Percentiles rank a stretch among this genome's conserved stretches.
Evolutionary conservation across 1,139 yeast genomes (phyloP).

Genomic region (Lodderomyces oxycetoniae): DNA sequence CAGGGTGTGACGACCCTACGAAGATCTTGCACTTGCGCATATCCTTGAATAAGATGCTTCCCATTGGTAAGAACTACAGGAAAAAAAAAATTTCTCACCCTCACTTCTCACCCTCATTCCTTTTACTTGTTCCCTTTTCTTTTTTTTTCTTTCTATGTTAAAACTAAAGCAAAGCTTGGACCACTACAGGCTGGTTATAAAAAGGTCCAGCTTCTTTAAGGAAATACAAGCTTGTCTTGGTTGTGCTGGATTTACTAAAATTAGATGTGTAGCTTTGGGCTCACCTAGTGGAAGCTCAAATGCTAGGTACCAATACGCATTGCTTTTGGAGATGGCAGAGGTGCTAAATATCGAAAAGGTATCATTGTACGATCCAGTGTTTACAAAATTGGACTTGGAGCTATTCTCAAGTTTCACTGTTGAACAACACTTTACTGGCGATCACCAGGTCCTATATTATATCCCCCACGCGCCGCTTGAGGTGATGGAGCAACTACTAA

Average conservation of each 20-base stretch:
- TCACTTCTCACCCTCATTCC: too few species aligned
- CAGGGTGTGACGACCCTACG: conserved; percentile 95
- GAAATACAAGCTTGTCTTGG: conserved; percentile 15
- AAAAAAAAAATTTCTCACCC: too few species aligned
- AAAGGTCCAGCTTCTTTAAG: conserved; percentile 21
- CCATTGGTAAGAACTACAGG: too few species aligned
- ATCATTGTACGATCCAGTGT: conserved; percentile 63
- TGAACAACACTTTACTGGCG: conserved; percentile 18
- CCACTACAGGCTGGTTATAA: conserved; percentile 12
- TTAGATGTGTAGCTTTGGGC: conserved; percentile 73
- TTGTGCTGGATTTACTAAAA: conserved; percentile 16
- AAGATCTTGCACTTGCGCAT: conserved; percentile 98
- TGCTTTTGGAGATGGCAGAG: conserved; percentile 37
- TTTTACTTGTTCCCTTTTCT: conserved; percentile 4
- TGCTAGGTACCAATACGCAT: conserved; percentile 64
- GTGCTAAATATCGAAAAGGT: conserved; percentile 23
- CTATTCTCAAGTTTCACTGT: conserved; percentile 22
- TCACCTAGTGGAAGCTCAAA: conserved; percentile 53
- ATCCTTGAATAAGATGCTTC: too few species aligned
- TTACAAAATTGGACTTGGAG: conserved; percentile 39
- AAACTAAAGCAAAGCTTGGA: conserved; percentile 1
- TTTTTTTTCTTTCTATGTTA: conserved; percentile 1
- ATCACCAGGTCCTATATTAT: conserved; percentile 38
- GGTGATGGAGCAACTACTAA: conserved; percentile 46
- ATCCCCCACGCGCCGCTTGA: conserved; percentile 74